Evolutionary conservation across 192 early-diverging fungal genomes (phyloP).

Genomic region (Chytriomyces sp.): DNA sequence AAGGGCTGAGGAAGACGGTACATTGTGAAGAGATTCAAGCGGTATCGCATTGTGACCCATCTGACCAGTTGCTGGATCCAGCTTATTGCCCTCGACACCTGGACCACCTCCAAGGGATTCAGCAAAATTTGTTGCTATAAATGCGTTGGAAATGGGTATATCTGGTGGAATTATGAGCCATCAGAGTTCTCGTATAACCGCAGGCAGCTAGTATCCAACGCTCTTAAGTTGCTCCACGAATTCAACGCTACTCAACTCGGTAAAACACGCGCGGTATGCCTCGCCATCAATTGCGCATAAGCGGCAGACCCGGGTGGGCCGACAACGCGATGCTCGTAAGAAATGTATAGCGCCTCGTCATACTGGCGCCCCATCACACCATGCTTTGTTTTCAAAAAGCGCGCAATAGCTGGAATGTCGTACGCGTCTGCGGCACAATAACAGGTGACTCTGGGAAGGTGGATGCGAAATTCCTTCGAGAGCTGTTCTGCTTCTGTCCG

Average conservation of each 20-base stretch:
- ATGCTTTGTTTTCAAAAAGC: constrained; percentile 32
- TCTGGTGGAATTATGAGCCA: too few relatives aligned
- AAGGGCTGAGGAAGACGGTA: background rate
- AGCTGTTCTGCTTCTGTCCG: constrained; percentile 54
- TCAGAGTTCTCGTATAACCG: too few relatives aligned
- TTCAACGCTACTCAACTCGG: constrained; percentile 69
- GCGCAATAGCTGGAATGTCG: constrained; percentile 36
- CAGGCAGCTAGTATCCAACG: too few relatives aligned
- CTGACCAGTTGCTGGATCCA: too few relatives aligned
- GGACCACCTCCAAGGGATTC: too few relatives aligned
- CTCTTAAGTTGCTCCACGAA: too few relatives aligned
- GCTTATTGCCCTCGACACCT: too few relatives aligned
- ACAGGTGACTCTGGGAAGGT: constrained; percentile 65
- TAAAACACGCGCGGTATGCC: constrained; percentile 37
- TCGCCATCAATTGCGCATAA: background rate
- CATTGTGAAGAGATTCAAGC: too few relatives aligned
- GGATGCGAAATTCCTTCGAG: constrained; percentile 71
- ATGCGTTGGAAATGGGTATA: too few relatives aligned
- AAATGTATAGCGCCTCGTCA: constrained; percentile 57
- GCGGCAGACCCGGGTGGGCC: background rate
- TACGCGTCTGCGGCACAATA: constrained; percentile 50
- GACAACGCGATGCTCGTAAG: constrained; percentile 31
- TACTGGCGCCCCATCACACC: constrained; percentile 39
- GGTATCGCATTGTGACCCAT: too few relatives aligned
- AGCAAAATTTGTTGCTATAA: too few relatives aligned